Conservation (phyloP, 2,329 filamentous ascomycete genomes). For the Aspergillus uvarum region DNA sequence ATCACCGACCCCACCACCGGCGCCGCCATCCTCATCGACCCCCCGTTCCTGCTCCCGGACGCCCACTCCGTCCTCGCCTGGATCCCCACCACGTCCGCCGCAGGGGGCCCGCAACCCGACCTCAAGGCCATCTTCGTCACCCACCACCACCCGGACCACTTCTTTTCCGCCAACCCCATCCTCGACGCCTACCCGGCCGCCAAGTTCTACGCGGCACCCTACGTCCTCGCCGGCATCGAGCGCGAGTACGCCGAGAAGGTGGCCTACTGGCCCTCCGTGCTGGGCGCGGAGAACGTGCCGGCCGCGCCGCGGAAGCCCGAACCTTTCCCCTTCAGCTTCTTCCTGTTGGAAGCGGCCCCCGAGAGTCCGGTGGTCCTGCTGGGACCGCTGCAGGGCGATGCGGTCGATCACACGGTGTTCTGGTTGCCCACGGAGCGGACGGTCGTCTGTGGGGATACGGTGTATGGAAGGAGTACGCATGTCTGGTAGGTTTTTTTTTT, state of each 20-base stretch:
- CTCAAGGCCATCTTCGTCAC: constrained; percentile 35
- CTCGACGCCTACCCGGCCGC: constrained; percentile 28
- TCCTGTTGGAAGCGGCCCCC: constrained; percentile 25
- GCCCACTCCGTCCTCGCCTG: constrained; percentile 29
- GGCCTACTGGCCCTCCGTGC: constrained; percentile 30
- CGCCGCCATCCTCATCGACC: constrained; percentile 29
- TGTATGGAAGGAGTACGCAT: constrained; percentile 35
- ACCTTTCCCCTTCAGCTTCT: constrained; percentile 29
- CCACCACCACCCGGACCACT: constrained; percentile 39
- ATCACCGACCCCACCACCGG: constrained; percentile 17
- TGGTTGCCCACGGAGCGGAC: constrained; percentile 30
- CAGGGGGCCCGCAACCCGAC: constrained; percentile 2
- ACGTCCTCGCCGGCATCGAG: constrained; percentile 34
- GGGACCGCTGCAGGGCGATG: constrained; percentile 35
- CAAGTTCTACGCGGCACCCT: constrained; percentile 24
- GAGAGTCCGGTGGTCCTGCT: constrained; percentile 27
- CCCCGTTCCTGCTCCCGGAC: constrained; percentile 34
- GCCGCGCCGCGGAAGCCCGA: constrained; percentile 27
- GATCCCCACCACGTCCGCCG: constrained; percentile 24
- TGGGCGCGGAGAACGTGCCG: constrained; percentile 31
- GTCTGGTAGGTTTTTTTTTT: constrained; percentile 21
- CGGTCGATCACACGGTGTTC: constrained; percentile 32
- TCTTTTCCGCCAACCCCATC: constrained; percentile 33
- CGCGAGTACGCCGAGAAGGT: constrained; percentile 37
- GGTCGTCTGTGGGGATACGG: constrained; percentile 30